Base-by-base conservation (phyloP, 306 rosid species). In the Hippophae tibetana region DNA sequence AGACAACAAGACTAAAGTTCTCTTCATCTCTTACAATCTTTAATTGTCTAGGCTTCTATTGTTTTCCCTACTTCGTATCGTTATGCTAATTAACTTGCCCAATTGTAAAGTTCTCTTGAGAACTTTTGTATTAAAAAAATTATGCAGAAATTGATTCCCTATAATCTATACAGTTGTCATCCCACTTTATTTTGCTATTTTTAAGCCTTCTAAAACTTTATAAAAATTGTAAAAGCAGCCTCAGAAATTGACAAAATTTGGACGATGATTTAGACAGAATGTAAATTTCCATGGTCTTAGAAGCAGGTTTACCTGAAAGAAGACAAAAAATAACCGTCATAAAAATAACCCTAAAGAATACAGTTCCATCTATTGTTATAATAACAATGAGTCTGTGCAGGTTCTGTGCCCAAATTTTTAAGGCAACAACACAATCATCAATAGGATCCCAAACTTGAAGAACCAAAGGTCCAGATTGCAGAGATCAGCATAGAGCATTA, bases 351-450 rank as follows among this genome's bases (percentile, higher is more conserved):
- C 77, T 54, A 60, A 74, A 76, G 68, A 80, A 78, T 81, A 58
- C 52, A 66, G 53, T 64, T 76, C 68, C 86, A 73, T 79, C 67
- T 81, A 83, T 78, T 84, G 84, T 83, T 70, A 79, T 94, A 72
- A 82, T 95, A 74, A 78, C 79, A 82, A 80, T 84, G 94, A 83
- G 84, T 86, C 84, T 87, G 74, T 92, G 99, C 99, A 92, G 99
- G 99, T 88, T 84, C 73, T 74, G 47, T 77, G 79, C 70, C 68
- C 77, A 80, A 83, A 79, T 55, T 72, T 71, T 79, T 83, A 88
- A 78, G 90, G 92, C 97, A 88, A 92, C 86, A 72, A 82, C 84
- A 77, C 93, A 86, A 88, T 84, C 93, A 81, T 88, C 96, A 81
- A 83, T 85, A 83, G 79, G 90, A 84, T 83, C 75, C 76, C 89